Evolutionary conservation across 208 protist species (phyloP).

Genomic region (Perkinsela sp.): DNA sequence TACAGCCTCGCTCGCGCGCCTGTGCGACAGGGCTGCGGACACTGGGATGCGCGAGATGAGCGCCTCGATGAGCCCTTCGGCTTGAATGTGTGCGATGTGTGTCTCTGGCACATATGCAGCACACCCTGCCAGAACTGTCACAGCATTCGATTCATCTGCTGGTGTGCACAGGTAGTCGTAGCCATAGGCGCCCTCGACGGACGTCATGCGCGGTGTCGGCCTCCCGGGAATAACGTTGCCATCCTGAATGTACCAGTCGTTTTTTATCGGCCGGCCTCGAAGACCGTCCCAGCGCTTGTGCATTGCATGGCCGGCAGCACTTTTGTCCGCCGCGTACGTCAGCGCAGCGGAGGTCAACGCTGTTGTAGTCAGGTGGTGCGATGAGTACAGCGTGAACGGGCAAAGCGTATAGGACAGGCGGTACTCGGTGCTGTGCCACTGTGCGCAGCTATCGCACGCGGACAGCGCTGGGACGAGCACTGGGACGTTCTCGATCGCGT

Average conservation of each 20-base stretch:
- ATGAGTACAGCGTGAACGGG: neutral
- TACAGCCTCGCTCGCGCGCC: neutral
- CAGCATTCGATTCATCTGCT: neutral
- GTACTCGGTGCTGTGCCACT: neutral
- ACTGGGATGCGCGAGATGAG: neutral
- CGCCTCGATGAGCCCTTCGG: neutral
- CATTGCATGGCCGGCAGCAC: neutral
- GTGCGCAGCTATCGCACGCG: neutral
- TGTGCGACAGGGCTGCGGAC: neutral
- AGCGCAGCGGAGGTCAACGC: neutral
- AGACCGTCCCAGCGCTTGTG: neutral
- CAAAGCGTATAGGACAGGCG: neutral
- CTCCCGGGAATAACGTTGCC: neutral
- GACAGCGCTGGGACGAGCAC: neutral
- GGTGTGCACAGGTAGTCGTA: neutral
- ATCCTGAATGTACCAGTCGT: neutral
- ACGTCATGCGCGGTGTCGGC: neutral
- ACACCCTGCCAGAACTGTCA: neutral
- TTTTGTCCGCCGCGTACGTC: neutral
- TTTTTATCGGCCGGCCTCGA: neutral
- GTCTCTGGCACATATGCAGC: neutral
- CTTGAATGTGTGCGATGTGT: neutral
- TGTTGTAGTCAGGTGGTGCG: neutral
- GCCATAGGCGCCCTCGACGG: neutral
- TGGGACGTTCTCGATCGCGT: neutral